Conservation (phyloP, 2,329 filamentous ascomycete genomes). For the Hysterium pulicare region DNA sequence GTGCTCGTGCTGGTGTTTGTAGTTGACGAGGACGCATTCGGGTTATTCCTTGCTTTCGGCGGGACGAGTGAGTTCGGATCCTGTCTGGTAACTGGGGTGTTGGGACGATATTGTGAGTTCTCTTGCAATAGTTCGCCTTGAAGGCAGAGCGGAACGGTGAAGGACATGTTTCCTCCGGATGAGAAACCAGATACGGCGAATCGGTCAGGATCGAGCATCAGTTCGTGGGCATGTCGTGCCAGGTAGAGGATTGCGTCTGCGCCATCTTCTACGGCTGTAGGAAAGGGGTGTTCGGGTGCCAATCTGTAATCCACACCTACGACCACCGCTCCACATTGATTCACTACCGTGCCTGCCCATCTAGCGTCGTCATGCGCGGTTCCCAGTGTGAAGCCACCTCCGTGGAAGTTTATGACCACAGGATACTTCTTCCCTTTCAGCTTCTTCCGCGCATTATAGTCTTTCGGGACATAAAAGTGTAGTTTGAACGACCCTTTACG, state of each 20-base stretch:
- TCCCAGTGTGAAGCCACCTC: conserved; percentile 61
- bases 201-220: conserved; percentile 56
- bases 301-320: conserved; percentile 60
- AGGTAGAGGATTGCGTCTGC: conserved; percentile 60
- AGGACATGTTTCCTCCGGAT: conserved; percentile 60
- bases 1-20: background rate
- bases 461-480: conserved; percentile 59
- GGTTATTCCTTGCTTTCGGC: background rate
- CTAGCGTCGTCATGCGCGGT: conserved; percentile 58
- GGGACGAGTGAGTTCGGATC: background rate
- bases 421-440: conserved; percentile 49
- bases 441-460: conserved; percentile 44
- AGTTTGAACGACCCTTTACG: conserved; percentile 49
- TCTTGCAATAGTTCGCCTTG: conserved; percentile 43
- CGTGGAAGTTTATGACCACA: conserved; percentile 62
- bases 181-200: conserved; percentile 62
- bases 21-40: background rate
- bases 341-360: conserved; percentile 56
- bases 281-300: conserved; percentile 61
- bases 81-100: background rate
- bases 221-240: conserved; percentile 52
- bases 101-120: conserved; percentile 23
- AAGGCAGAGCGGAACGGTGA: conserved; percentile 59
- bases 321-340: conserved; percentile 55
- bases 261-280: conserved; percentile 62